A percentile compares a stretch with the other conserved stretches of the same genome.
phyloP scores from a whole-genome alignment of 345 rosid genomes.

The Nephelium lappaceum region DNA sequence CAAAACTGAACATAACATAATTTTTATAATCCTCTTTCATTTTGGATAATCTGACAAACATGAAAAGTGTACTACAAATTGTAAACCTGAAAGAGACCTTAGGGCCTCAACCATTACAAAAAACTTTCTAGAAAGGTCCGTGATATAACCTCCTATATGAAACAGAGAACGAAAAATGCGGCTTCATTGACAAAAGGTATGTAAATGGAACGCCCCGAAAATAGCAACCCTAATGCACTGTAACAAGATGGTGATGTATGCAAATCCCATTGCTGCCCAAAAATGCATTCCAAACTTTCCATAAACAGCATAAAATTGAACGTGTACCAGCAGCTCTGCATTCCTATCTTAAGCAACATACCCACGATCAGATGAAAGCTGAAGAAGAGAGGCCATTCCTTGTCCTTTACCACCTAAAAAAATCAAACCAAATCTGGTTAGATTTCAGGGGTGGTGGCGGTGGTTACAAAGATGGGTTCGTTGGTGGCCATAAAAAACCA shows the following conservation, averaged over 20 bases:
- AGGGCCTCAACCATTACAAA: not conserved
- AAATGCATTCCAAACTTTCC: conserved; percentile 68
- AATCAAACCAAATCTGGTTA: no score
- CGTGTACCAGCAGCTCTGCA: conserved; percentile 65
- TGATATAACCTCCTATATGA: conserved; percentile 52
- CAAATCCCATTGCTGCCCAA: conserved; percentile 68
- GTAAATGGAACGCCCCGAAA: conserved; percentile 56
- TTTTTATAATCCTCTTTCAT: not conserved
- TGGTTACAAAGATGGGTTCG: no score
- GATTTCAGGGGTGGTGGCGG: no score
- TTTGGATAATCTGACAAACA: not conserved
- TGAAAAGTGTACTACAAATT: not conserved
- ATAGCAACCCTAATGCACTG: conserved; percentile 71
- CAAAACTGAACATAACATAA: not conserved
- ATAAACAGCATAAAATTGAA: conserved; percentile 73
- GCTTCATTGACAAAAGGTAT: conserved; percentile 69
- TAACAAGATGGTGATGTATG: conserved; percentile 56
- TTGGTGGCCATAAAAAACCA: no score
- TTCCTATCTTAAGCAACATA: conserved; percentile 63
- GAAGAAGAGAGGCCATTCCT: conserved; percentile 72
- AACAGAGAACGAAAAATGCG: conserved; percentile 71
- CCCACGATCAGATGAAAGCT: conserved; percentile 94
- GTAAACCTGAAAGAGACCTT: not conserved
- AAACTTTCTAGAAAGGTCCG: conserved; percentile 34
- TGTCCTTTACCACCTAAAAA: conserved; percentile 62